Percentiles rank a stretch among this genome's conserved stretches.
phyloP scores from a whole-genome alignment of 768 basidiomycete species.

The Lactarius akahatsu region DNA sequence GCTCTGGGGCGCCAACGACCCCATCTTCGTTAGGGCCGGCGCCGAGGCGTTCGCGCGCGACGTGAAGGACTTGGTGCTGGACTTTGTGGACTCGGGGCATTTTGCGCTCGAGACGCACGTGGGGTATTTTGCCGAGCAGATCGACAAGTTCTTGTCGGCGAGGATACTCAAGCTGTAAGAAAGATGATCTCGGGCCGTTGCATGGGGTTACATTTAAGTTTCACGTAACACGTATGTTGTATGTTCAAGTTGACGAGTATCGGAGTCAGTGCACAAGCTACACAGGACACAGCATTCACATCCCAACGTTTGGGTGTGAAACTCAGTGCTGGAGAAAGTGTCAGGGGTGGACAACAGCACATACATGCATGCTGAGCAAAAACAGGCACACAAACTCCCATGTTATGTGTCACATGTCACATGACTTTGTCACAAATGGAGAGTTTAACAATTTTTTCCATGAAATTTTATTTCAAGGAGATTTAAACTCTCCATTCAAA shows the following conservation, averaged over 20 bases:
- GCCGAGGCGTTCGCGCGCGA: constrained; percentile 46
- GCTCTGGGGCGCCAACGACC: constrained; percentile 50
- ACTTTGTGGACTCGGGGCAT: constrained; percentile 46
- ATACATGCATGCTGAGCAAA: no score
- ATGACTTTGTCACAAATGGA: no score
- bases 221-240: neutral
- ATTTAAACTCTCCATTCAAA: no score
- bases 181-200: neutral
- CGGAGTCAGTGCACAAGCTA: neutral
- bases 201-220: neutral
- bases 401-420: no score
- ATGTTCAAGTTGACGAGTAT: neutral
- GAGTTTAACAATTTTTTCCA: no score
- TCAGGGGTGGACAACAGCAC: no score
- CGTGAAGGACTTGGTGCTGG: constrained; percentile 39
- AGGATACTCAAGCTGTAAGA: constrained; percentile 8
- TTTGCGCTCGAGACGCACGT: constrained; percentile 39
- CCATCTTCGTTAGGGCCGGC: constrained; percentile 44
- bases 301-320: no score
- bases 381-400: no score
- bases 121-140: constrained; percentile 35
- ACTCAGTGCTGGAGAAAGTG: no score
- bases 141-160: constrained; percentile 25
- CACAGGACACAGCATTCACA: neutral
- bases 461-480: no score